These are phyloP conservation scores for Panus rudis DNA, from an alignment of 768 basidiomycete species.

Conservation along the genomic window DNA sequence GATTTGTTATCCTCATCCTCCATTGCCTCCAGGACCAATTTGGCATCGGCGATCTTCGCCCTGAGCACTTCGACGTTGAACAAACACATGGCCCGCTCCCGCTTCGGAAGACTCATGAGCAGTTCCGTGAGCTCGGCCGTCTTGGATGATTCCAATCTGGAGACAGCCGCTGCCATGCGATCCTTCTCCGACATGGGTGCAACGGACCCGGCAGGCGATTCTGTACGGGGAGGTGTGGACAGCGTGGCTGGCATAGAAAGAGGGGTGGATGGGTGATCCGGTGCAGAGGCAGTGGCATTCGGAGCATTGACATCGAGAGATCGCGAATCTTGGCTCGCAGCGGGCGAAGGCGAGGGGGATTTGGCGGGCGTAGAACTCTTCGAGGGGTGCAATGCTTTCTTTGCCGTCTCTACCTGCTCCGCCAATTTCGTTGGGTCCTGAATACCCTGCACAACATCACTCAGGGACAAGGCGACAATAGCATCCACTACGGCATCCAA, in stretches of 20 bases:
- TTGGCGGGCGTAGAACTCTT: conserved; percentile 37
- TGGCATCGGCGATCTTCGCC: conserved; percentile 75
- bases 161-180: conserved; percentile 61
- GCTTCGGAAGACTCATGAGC: conserved; percentile 80
- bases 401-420: conserved; percentile 49
- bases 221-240: conserved; percentile 79
- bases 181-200: conserved; percentile 69
- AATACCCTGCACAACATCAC: conserved; percentile 70
- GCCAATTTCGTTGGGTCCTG: conserved; percentile 61
- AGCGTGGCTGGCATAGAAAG: conserved; percentile 69
- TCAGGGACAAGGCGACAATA: conserved; percentile 62
- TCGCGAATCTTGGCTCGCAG: conserved; percentile 64
- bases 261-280: conserved; percentile 83
- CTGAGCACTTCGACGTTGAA: conserved; percentile 80
- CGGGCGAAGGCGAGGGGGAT: conserved; percentile 48
- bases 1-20: conserved; percentile 34
- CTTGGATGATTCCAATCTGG: conserved; percentile 52
- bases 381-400: conserved; percentile 17
- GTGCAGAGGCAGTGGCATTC: conserved; percentile 78
- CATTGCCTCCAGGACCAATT: conserved; percentile 69
- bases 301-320: conserved; percentile 55
- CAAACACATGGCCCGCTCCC: conserved; percentile 84
- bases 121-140: conserved; percentile 67
- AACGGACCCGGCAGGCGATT: conserved; percentile 61
- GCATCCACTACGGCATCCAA: conserved; percentile 65